phyloP scores from a whole-genome alignment of 306 rosid species.

The Senna siamea region DNA sequence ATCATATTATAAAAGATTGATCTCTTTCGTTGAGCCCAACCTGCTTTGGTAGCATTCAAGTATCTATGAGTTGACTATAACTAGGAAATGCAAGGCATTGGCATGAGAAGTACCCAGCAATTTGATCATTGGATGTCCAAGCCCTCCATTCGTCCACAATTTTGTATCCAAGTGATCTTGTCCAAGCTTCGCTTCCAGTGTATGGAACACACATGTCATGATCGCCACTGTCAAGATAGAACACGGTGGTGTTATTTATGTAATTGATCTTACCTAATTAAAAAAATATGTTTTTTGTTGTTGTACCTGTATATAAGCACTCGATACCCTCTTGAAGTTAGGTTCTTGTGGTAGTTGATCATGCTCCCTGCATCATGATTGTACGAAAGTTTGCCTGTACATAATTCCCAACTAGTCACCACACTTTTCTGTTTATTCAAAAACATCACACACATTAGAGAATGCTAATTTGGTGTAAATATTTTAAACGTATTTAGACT shows the following conservation, averaged over 20 bases:
- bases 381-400: conserved; percentile 49
- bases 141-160: conserved; percentile 87
- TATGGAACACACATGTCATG: conserved; percentile 95
- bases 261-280: too few species aligned
- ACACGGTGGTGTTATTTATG: too few species aligned
- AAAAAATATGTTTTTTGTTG: too few species aligned
- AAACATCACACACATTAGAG: neutral
- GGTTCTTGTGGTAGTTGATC: conserved; percentile 83
- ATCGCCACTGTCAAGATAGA: conserved; percentile 79
- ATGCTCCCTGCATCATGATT: conserved; percentile 86
- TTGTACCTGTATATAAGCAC: conserved; percentile 97
- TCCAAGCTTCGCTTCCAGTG: conserved; percentile 90
- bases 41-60: too few species aligned
- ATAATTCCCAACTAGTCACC: conserved; percentile 66
- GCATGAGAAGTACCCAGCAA: conserved; percentile 90
- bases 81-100: too few species aligned
- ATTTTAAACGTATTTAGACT: too few species aligned
- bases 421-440: conserved; percentile 52
- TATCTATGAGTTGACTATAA: too few species aligned
- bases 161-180: conserved; percentile 77
- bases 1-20: too few species aligned
- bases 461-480: too few species aligned
- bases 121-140: conserved; percentile 77
- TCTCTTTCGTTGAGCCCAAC: too few species aligned
- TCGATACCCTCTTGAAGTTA: conserved; percentile 75